Base-by-base conservation (phyloP, 352 stramenopile genomes). In the Pythium diclinum region DNA sequence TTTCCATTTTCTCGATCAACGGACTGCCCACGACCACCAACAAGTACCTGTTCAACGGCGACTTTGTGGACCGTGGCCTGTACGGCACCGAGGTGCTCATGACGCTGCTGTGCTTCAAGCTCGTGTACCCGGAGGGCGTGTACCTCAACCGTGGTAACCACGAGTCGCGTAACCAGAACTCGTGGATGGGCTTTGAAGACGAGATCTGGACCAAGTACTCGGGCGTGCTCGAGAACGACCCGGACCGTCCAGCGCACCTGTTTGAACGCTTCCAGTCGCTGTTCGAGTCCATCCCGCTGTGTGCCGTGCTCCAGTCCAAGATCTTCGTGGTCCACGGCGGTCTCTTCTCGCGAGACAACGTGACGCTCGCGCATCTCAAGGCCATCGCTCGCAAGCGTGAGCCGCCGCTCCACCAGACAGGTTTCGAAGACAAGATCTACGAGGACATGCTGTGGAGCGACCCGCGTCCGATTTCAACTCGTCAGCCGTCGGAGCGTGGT, bases 11-110 rank as follows among this genome's bases (percentile, higher is more conserved):
- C 52, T 96, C 82, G 13, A 89, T 97, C 65, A 97, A 97, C 63
- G 93, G 92, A 0, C 65, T 97, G 38, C 95, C 96, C 7, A 91
- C 78, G 10, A 48, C 55, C 10, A 91, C 86, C n/a, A 98, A 98
- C 75, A 91, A 91, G 67, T 98, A 98, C 71, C 71, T 99, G 1
- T 98, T 99, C 77, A 99, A 98, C 72, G 95, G 95, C 0, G 95
- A 98, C 67, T 98, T 98, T 72, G 96, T 98, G 38, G 96, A 99
- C 67, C 83, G 96, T 21, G 96, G 96, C 0, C 69, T 81, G 40
- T 90, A 97, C 61, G 92, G 93, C 63, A 84, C 85, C 0, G 94
- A 98, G 63, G 79, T 92, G 16, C 67, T 90, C 51, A 91, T 92
- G 73, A 92, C 79, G 16, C 68, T 93, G 28, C 56, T 91, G 28